Evolutionary conservation across 495 filamentous ascomycete species (phyloP).

Genomic region (Extremus antarcticus): DNA sequence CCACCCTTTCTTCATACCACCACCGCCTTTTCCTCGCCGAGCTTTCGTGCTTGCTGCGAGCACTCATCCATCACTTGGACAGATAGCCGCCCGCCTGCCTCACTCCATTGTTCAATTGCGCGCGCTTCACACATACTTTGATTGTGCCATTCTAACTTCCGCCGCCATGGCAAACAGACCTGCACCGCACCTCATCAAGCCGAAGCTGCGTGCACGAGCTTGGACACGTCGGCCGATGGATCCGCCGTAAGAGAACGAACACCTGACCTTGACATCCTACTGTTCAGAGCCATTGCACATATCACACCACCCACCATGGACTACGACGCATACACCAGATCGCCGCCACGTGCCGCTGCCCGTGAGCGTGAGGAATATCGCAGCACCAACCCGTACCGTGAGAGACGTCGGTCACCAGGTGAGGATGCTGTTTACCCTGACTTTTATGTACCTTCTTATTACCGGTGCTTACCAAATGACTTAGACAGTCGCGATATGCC

Average conservation of each 20-base stretch:
- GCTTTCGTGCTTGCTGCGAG: neutral
- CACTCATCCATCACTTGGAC: neutral
- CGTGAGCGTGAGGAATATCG: slow-evolving; percentile 20
- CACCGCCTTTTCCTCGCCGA: neutral
- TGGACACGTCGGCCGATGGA: neutral
- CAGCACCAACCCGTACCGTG: slow-evolving; percentile 12
- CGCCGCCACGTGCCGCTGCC: slow-evolving; percentile 5
- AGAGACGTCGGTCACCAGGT: slow-evolving; percentile 15
- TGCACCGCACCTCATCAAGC: neutral
- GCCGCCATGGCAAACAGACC: slow-evolving; percentile 21
- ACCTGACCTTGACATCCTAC: neutral
- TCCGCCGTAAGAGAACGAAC: neutral
- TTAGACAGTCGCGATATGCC: slow-evolving; percentile 43
- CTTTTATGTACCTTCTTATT: neutral
- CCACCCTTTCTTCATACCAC: neutral
- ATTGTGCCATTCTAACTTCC: slow-evolving; percentile 11
- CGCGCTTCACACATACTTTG: neutral
- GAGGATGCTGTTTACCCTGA: too few relatives aligned
- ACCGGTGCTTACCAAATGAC: slow-evolving; percentile 28
- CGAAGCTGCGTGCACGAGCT: neutral
- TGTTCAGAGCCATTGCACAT: neutral
- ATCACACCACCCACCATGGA: neutral
- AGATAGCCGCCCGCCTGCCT: neutral
- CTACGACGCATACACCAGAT: slow-evolving; percentile 8
- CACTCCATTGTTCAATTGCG: neutral